Percentiles rank a stretch among this genome's conserved stretches.
These are phyloP conservation scores for Candida morakotiae DNA, from an alignment of 805 yeast genomes.

Conservation along the genomic window DNA sequence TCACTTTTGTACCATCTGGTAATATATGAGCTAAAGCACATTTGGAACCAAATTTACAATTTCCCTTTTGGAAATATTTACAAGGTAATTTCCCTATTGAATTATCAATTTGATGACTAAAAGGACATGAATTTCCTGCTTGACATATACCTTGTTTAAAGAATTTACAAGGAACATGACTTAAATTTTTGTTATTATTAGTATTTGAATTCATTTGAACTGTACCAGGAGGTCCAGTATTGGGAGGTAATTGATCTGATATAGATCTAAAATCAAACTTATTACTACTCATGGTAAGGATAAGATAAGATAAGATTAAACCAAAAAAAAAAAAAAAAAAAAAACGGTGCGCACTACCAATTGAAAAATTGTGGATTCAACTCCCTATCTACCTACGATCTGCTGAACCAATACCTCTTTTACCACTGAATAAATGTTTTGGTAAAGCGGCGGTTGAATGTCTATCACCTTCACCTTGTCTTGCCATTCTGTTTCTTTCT, in stretches of 20 bases:
- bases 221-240: constrained; percentile 34
- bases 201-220: constrained; percentile 12
- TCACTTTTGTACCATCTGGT: constrained; percentile 84
- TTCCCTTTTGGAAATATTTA: constrained; percentile 94
- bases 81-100: constrained; percentile 63
- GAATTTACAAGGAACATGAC: constrained; percentile 97
- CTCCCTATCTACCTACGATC: constrained; percentile 66
- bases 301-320: background rate
- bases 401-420: constrained; percentile 91
- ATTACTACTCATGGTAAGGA: constrained; percentile 1
- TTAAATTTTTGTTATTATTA: constrained; percentile 46
- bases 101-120: constrained; percentile 70
- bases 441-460: constrained; percentile 81
- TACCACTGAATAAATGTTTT: constrained; percentile 93
- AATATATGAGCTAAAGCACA: constrained; percentile 91
- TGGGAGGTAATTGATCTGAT: constrained; percentile 26
- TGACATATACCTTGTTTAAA: constrained; percentile 90
- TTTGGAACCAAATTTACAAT: constrained; percentile 90
- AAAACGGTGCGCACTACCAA: no score
- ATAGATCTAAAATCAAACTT: constrained; percentile 13
- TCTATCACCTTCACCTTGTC: constrained; percentile 95
- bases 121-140: constrained; percentile 90
- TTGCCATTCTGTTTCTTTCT: constrained; percentile 86
- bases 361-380: background rate
- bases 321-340: background rate